Percentiles rank a stretch among this genome's conserved stretches.
These are phyloP conservation scores for Eucalyptus erythrocorys DNA, from an alignment of 345 rosid genomes.

Conservation along the genomic window DNA sequence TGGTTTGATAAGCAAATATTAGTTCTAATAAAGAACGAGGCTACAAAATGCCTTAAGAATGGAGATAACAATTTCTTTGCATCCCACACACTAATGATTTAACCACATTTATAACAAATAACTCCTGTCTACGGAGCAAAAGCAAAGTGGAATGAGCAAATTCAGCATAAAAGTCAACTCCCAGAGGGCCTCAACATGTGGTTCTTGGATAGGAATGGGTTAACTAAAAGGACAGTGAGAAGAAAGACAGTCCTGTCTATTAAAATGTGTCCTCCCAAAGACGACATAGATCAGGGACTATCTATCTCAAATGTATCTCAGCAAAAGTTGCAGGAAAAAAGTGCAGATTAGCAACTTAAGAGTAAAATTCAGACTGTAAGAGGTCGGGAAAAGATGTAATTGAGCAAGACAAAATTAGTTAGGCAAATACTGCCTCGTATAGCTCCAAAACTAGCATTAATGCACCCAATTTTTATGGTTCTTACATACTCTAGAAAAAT, in stretches of 20 bases:
- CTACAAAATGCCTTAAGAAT: not conserved
- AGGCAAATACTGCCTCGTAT: not conserved
- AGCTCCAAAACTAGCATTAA: not conserved
- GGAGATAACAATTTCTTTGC: not conserved
- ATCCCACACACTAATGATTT: not conserved
- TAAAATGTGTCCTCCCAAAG: not conserved
- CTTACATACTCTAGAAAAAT: not conserved
- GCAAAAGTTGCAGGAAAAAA: not conserved
- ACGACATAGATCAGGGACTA: not conserved
- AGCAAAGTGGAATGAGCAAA: not conserved
- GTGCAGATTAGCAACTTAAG: not conserved
- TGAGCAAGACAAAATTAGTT: not conserved
- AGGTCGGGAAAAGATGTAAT: not conserved
- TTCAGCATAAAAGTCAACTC: not conserved
- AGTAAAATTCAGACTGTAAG: not conserved
- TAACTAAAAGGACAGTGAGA: not conserved
- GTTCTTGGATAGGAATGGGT: not conserved
- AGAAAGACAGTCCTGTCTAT: not conserved
- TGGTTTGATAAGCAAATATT: slow-evolving; percentile 6
- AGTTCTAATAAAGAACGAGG: not conserved
- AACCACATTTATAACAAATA: not conserved
- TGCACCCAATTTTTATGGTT: not conserved
- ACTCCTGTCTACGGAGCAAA: not conserved
- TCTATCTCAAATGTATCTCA: not conserved
- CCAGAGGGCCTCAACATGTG: not conserved